These are phyloP conservation scores for Fraxinus ornus DNA, from an alignment of 305 asterid genomes.

Conservation along the genomic window DNA sequence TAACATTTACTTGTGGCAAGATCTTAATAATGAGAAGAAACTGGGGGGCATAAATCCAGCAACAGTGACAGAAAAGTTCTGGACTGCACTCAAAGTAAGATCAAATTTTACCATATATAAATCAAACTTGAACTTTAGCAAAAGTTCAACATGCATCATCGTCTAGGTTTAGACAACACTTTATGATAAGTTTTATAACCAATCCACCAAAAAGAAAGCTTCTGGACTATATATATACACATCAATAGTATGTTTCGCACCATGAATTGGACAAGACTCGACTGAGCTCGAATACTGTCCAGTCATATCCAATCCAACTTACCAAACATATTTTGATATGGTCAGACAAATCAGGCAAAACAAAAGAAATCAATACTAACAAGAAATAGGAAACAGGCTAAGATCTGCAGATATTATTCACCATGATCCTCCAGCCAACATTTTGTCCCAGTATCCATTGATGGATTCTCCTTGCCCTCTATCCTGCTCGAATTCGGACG, in stretches of 20 bases:
- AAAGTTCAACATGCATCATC: neutral
- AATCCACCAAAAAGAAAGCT: neutral
- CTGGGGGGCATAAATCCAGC: neutral
- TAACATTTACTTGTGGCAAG: neutral
- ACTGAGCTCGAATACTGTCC: neutral
- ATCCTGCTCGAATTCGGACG: slow-evolving; percentile 20
- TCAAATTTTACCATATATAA: neutral
- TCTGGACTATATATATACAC: neutral
- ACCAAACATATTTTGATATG: neutral
- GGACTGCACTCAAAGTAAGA: neutral
- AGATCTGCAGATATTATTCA: neutral
- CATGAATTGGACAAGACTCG: neutral
- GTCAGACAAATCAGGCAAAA: slow-evolving; percentile 7
- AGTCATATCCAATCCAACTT: neutral
- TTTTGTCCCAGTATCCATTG: slow-evolving; percentile 43
- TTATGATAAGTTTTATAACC: neutral
- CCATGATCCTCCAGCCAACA: slow-evolving; percentile 9
- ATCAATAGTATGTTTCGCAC: neutral
- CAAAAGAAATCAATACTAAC: slow-evolving; percentile 1
- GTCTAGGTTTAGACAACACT: neutral
- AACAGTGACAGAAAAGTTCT: neutral
- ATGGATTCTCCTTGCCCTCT: slow-evolving; percentile 26
- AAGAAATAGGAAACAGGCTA: neutral
- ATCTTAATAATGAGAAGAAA: neutral
- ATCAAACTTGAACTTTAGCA: neutral